Conservation (phyloP, 305 asterid species). For the Fraxinus velutina region DNA sequence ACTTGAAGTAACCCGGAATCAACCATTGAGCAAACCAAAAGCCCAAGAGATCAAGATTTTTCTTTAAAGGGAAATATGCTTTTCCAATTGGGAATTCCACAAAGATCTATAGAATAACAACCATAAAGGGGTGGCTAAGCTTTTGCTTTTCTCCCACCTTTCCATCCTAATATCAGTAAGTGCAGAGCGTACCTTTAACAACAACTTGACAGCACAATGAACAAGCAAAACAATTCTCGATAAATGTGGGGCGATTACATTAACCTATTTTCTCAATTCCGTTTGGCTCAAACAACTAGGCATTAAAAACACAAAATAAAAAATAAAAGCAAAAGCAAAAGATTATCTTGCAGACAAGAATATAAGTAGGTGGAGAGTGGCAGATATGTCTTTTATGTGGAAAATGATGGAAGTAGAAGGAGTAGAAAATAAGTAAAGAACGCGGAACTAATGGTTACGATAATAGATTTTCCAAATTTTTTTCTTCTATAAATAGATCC, state of each 20-base stretch:
- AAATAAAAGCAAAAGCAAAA: background rate
- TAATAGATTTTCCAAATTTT: conserved; percentile 26
- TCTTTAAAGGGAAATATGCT: conserved; percentile 21
- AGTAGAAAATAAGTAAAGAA: conserved; percentile 32
- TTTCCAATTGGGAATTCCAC: conserved; percentile 27
- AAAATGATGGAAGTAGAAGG: conserved; percentile 25
- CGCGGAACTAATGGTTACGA: conserved; percentile 58
- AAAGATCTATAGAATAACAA: conserved; percentile 26
- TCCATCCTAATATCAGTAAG: conserved; percentile 30
- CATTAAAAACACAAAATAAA: conserved; percentile 4
- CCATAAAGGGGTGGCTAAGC: conserved; percentile 26
- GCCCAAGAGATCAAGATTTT: conserved; percentile 18
- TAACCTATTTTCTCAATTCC: background rate
- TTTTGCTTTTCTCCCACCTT: conserved; percentile 39
- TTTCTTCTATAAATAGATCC: conserved; percentile 36
- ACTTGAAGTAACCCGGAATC: conserved; percentile 22
- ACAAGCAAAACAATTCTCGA: background rate
- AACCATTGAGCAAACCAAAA: conserved; percentile 13
- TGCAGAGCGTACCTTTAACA: conserved; percentile 47
- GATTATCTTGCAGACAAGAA: conserved; percentile 5
- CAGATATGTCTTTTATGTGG: conserved; percentile 30
- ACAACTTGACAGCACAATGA: conserved; percentile 41
- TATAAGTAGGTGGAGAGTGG: conserved; percentile 27
- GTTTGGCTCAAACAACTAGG: background rate
- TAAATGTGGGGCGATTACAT: background rate